These are phyloP conservation scores for Leptographium radiaticola DNA, from an alignment of 2,329 filamentous ascomycete genomes.

Conservation along the genomic window DNA sequence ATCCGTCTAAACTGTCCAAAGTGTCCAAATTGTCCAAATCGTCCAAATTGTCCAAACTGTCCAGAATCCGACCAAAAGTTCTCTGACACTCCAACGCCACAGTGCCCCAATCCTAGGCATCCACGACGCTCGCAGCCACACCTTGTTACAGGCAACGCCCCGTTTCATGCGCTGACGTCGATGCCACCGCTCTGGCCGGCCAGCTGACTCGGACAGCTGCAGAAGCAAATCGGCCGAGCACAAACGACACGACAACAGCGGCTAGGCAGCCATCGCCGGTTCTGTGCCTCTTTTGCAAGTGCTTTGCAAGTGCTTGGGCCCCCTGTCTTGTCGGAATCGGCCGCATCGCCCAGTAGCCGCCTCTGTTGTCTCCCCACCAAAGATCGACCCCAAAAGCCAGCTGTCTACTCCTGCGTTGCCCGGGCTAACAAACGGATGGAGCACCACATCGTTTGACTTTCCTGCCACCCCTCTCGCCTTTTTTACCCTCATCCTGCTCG, in stretches of 20 bases:
- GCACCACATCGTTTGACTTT: conserved; percentile 1
- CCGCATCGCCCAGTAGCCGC: too few species aligned
- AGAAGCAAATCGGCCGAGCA: not conserved
- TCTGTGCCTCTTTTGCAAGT: too few species aligned
- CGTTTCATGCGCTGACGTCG: conserved; percentile 11
- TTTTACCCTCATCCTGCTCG: not conserved
- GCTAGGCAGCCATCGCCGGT: too few species aligned
- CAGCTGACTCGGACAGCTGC: not conserved
- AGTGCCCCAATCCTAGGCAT: not conserved
- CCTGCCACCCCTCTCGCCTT: not conserved
- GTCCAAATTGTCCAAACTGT: too few species aligned
- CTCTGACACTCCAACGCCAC: not conserved
- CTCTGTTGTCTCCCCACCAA: not conserved
- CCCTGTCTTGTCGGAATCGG: too few species aligned
- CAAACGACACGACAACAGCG: not conserved
- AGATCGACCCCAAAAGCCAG: not conserved
- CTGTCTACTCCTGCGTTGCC: not conserved
- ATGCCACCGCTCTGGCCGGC: conserved; percentile 4
- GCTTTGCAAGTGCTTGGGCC: too few species aligned
- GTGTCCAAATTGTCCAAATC: too few species aligned
- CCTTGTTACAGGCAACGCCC: conserved; percentile 4
- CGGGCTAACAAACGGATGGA: not conserved
- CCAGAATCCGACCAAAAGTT: not conserved
- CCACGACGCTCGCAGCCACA: not conserved
- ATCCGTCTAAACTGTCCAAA: too few species aligned